These are phyloP conservation scores for Nicotiana attenuata DNA, from an alignment of 257 asterid genomes.

Conservation along the genomic window DNA sequence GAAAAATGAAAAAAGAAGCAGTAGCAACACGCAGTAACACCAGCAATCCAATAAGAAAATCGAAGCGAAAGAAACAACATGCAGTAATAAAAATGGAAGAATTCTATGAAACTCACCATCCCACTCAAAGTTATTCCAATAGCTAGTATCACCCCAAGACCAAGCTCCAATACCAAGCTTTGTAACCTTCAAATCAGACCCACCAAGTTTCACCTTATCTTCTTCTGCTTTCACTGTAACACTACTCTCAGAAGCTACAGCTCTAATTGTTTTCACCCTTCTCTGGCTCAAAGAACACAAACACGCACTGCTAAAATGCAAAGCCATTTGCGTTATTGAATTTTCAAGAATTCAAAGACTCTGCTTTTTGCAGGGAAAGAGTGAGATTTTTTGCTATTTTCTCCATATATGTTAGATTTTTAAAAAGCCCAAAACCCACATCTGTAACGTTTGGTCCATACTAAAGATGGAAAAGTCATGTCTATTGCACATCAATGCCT, in stretches of 20 bases:
- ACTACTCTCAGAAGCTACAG: conserved; percentile 35
- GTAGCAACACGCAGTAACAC: no score
- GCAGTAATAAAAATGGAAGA: no score
- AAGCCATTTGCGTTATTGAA: conserved; percentile 30
- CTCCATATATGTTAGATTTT: no score
- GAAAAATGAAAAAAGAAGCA: no score
- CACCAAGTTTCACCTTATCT: conserved; percentile 64
- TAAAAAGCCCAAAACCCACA: no score
- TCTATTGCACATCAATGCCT: no score
- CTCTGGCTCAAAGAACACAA: conserved; percentile 37
- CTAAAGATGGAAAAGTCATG: no score
- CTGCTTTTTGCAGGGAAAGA: not conserved
- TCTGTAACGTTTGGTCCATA: no score
- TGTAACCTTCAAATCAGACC: conserved; percentile 71
- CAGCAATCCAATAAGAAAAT: no score
- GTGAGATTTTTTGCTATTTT: not conserved
- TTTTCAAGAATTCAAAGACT: not conserved
- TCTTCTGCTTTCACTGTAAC: conserved; percentile 35
- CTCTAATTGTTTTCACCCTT: conserved; percentile 35
- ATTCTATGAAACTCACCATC: conserved; percentile 45
- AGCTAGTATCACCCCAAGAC: conserved; percentile 98
- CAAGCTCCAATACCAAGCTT: conserved; percentile 92
- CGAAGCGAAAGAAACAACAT: no score
- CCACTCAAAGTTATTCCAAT: conserved; percentile 93
- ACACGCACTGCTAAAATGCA: conserved; percentile 54